These are phyloP conservation scores for Alternaria tenuissima DNA, from an alignment of 2,329 filamentous ascomycete species.

Conservation along the genomic window DNA sequence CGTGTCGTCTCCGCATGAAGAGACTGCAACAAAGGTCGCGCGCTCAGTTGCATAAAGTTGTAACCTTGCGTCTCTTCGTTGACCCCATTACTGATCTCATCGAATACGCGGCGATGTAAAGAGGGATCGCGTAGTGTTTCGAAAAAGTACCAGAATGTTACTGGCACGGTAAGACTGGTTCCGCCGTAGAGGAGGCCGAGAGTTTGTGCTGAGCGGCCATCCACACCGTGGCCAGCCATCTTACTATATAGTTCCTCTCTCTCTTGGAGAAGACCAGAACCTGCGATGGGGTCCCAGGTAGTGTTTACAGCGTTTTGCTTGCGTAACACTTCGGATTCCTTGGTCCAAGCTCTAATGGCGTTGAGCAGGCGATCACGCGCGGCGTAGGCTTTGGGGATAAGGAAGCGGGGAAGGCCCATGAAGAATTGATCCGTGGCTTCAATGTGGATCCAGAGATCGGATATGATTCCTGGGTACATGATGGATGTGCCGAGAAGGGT, in stretches of 20 bases:
- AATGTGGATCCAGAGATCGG: slow-evolving; percentile 27
- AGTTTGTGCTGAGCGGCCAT: slow-evolving; percentile 23
- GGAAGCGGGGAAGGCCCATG: slow-evolving; percentile 21
- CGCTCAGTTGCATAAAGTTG: slow-evolving; percentile 22
- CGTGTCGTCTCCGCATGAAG: slow-evolving; percentile 25
- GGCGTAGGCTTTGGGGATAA: slow-evolving; percentile 18
- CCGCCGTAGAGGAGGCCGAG: slow-evolving; percentile 25
- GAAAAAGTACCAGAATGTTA: slow-evolving; percentile 29
- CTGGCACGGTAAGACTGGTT: slow-evolving; percentile 22
- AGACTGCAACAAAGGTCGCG: slow-evolving; percentile 23
- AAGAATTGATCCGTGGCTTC: slow-evolving; percentile 24
- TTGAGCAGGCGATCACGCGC: slow-evolving; percentile 24
- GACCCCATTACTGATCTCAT: slow-evolving; percentile 2
- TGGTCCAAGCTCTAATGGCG: slow-evolving; percentile 15
- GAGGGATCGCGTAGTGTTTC: slow-evolving; percentile 15
- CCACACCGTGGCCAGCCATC: slow-evolving; percentile 18
- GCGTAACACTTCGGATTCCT: slow-evolving; percentile 10
- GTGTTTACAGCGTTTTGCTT: neutral
- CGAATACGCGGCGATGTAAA: neutral
- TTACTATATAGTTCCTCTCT: slow-evolving; percentile 23
- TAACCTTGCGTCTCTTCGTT: neutral
- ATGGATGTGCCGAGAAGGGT: slow-evolving; percentile 21
- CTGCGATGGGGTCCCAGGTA: slow-evolving; percentile 22
- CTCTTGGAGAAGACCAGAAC: slow-evolving; percentile 23
- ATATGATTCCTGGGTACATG: slow-evolving; percentile 15